phyloP scores from a whole-genome alignment of 129 eudicot species.

The Tagetes patula region DNA sequence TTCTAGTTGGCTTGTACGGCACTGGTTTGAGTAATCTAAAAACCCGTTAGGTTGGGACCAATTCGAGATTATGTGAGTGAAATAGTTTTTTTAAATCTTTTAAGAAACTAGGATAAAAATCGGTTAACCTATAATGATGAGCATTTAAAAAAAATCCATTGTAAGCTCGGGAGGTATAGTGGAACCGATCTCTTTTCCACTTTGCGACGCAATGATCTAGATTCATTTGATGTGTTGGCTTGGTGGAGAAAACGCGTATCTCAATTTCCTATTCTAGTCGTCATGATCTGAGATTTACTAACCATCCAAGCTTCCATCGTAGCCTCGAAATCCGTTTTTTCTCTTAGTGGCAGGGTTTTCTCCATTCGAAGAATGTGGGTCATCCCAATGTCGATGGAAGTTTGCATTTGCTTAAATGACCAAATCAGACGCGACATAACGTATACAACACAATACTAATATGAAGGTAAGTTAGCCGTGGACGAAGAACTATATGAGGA shows the following conservation, averaged over 20 bases:
- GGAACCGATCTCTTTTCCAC: no score
- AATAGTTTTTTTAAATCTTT: no score
- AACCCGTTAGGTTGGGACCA: no score
- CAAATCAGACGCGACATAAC: not conserved
- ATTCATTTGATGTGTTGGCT: not conserved
- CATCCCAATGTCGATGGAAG: not conserved
- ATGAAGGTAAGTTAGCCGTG: not conserved
- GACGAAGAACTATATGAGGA: not conserved
- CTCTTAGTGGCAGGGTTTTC: not conserved
- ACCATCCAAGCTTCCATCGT: not conserved
- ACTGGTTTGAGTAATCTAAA: no score
- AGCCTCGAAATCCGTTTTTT: not conserved
- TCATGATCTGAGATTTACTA: not conserved
- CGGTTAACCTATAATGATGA: no score
- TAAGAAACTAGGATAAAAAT: no score
- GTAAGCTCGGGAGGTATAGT: no score
- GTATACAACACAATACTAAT: not conserved
- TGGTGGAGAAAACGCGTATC: not conserved
- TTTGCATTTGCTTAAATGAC: not conserved
- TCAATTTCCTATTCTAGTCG: not conserved
- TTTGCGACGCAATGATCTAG: no score
- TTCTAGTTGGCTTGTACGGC: no score
- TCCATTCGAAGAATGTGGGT: not conserved
- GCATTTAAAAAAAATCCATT: no score
- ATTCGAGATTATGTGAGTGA: no score